Evolutionary conservation across 345 rosid genomes (phyloP).

Genomic region (Melaleuca alternifolia): DNA sequence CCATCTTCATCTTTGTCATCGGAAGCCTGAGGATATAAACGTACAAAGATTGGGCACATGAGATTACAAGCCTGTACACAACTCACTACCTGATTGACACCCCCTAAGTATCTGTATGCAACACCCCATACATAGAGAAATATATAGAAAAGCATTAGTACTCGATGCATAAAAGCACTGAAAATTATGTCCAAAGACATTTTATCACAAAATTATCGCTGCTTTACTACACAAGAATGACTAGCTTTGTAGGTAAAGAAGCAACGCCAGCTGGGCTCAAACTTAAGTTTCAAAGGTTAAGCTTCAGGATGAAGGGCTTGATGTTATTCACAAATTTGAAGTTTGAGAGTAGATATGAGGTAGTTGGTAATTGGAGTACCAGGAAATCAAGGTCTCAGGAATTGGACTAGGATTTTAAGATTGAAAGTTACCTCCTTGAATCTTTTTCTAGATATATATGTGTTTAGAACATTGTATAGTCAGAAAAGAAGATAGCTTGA

Average conservation of each 20-base stretch:
- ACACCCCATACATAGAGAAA: neutral
- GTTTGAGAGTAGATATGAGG: neutral
- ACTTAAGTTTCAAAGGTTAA: neutral
- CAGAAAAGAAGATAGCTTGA: neutral
- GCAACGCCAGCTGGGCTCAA: neutral
- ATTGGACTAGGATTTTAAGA: neutral
- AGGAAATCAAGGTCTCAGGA: neutral
- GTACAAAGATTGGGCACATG: neutral
- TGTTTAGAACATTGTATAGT: neutral
- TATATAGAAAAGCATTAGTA: neutral
- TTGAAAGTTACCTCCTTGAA: neutral
- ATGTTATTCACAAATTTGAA: neutral
- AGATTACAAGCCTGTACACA: neutral
- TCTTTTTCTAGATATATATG: neutral
- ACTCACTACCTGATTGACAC: neutral
- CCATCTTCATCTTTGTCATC: constrained; percentile 33
- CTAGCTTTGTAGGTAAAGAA: neutral
- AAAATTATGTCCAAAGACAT: neutral
- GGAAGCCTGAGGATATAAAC: constrained; percentile 25
- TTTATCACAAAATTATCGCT: neutral
- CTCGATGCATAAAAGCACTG: neutral
- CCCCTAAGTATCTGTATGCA: neutral
- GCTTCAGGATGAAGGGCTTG: neutral
- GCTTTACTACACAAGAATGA: neutral
- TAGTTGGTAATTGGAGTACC: neutral